Percentiles rank a stretch among this genome's conserved stretches.
phyloP scores from a whole-genome alignment of 805 yeast species.

The Wickerhamomyces subpelliculosus region DNA sequence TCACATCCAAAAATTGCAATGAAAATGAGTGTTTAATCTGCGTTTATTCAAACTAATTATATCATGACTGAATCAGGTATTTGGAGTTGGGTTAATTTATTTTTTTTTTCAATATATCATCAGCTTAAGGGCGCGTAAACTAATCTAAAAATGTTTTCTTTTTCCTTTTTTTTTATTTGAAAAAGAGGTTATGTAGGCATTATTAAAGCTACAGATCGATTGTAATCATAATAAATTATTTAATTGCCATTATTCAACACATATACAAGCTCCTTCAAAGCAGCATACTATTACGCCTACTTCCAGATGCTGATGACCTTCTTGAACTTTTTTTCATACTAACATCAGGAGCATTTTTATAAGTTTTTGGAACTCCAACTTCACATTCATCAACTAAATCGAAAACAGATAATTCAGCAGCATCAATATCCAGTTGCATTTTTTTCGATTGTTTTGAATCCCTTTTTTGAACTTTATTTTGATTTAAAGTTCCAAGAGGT shows the following conservation, averaged over 20 bases:
- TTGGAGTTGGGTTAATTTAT: no score
- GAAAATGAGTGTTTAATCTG: constrained; percentile 97
- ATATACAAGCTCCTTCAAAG: constrained; percentile 3
- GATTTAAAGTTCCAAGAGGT: constrained; percentile 12
- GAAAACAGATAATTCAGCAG: constrained; percentile 21
- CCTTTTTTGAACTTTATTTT: constrained; percentile 13
- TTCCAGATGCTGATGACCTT: constrained; percentile 6
- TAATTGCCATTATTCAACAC: neutral
- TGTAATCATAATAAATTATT: no score
- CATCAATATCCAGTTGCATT: constrained; percentile 3
- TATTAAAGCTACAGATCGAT: no score
- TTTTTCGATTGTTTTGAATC: constrained; percentile 4
- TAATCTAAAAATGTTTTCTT: no score
- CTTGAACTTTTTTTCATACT: constrained; percentile 6
- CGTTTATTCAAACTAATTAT: no score
- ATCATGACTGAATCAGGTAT: no score
- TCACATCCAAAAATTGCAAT: constrained; percentile 83
- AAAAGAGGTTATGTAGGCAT: no score
- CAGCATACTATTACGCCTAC: constrained; percentile 21
- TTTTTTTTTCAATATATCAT: no score
- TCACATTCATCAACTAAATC: constrained; percentile 23
- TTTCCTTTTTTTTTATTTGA: no score
- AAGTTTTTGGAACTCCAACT: constrained; percentile 22
- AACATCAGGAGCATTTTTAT: constrained; percentile 15
- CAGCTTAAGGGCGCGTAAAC: no score